Evolutionary conservation across 768 basidiomycete genomes (phyloP).

Genomic region (Psilocybe subaeruginosa): DNA sequence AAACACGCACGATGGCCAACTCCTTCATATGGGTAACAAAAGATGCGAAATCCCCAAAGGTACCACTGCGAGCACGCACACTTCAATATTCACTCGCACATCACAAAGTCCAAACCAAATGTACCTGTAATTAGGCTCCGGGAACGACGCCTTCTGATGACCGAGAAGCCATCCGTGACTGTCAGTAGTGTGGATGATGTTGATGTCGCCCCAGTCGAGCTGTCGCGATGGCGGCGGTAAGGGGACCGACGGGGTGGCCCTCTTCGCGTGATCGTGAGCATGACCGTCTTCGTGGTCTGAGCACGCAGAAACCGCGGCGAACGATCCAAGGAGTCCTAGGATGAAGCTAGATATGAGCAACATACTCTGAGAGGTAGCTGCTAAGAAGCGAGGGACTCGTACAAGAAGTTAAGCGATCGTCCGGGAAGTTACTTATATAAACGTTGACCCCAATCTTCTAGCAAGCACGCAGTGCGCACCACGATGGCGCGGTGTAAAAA

Average conservation of each 20-base stretch:
- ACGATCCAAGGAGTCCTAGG: conserved; percentile 15
- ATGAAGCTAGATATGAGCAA: conserved; percentile 16
- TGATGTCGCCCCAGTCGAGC: conserved; percentile 86
- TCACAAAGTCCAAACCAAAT: neutral
- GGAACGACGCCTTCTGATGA: conserved; percentile 73
- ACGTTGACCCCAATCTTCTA: neutral
- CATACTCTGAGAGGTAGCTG: neutral
- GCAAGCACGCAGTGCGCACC: neutral
- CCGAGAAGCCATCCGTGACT: conserved; percentile 75
- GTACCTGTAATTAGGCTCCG: conserved; percentile 73
- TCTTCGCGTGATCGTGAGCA: conserved; percentile 33
- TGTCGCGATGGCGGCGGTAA: conserved; percentile 65
- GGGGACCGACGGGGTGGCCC: conserved; percentile 41
- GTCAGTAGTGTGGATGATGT: conserved; percentile 87
- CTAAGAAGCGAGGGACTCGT: neutral
- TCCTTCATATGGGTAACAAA: conserved; percentile 84
- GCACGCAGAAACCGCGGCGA: conserved; percentile 17
- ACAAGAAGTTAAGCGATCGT: neutral
- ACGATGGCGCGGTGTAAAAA: neutral
- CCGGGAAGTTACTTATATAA: neutral
- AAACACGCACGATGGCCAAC: conserved; percentile 55
- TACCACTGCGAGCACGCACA: conserved; percentile 28
- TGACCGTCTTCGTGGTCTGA: conserved; percentile 27
- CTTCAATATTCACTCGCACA: neutral
- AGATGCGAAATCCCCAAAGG: conserved; percentile 75